Base-by-base conservation (phyloP, 1,284 basidiomycete species). In the Dichomitus squalens region DNA sequence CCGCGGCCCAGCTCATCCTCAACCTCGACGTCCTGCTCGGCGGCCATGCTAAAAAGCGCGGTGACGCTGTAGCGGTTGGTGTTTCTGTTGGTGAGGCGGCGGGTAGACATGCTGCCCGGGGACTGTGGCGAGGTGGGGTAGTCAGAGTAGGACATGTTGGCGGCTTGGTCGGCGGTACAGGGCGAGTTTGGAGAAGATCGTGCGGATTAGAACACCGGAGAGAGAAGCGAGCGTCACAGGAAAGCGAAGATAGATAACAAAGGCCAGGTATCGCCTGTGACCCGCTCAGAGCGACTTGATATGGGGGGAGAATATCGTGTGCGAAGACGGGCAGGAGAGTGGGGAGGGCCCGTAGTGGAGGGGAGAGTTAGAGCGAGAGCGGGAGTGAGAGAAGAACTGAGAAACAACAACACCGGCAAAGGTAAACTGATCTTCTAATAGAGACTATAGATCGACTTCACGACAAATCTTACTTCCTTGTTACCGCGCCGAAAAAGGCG, bases 1-100 rank as follows among this genome's bases (percentile, higher is more conserved):
- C 94, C 93, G 82, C 94, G 82, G 8, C 96, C 95, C 58, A 99
- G 80, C 74, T 99, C 96, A 74, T 99, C 96, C 75, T 98, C 96
- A 41, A 98, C 93, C 73, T 99, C 97, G 27, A 97, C 92, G 72
- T 99, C 96, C 81, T 98, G 95, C 75, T 99, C 96, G 27, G 96
- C 96, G 11, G 96, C 96, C 88, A 99, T 95, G 68, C 92, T 95
- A 75, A 98, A 98, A 67, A 98, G 83, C 21, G 94, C 94, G 54
- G 94, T 98, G 59, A 98, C 95, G 71, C 90, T 93, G 78, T 97
- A 98, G 56, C 96, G 89, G 77, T 98, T 98, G 60, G 93, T 96
- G 75, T 95, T 97, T 73, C 95, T 81, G 79, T 93, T 93, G 34
- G 91, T 92, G 68, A 90, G 80, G 35, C 90, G 83, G 66, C 89